phyloP scores from a whole-genome alignment of 108 stramenopile genomes.

The Pelagomonas calceolata region DNA sequence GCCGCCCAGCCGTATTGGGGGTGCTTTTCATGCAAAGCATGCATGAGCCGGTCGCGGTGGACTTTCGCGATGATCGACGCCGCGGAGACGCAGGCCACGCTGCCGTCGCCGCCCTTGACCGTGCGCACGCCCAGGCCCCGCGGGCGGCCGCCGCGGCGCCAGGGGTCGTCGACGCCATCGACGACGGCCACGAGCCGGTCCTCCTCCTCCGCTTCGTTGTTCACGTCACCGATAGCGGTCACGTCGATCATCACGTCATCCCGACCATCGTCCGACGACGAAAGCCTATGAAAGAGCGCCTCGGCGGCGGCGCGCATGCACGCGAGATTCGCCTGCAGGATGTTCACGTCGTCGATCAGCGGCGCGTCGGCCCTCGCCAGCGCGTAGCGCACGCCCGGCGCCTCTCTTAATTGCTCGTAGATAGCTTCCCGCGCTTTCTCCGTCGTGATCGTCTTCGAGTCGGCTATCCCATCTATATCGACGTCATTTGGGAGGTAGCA shows the following conservation, averaged over 20 bases:
- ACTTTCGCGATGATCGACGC: constrained; percentile 95
- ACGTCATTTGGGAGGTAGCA: constrained; percentile 18
- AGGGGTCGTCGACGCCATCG: background rate
- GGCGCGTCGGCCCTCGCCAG: constrained; percentile 61
- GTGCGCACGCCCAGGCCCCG: constrained; percentile 8
- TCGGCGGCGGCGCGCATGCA: constrained; percentile 61
- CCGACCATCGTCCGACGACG: background rate
- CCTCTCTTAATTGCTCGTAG: constrained; percentile 31
- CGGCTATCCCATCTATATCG: constrained; percentile 62
- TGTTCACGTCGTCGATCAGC: constrained; percentile 93
- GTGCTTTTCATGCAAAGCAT: background rate
- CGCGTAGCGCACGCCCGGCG: constrained; percentile 60
- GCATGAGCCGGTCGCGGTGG: constrained; percentile 79
- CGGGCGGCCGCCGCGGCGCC: background rate
- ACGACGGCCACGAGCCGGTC: background rate
- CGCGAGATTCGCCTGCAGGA: constrained; percentile 83
- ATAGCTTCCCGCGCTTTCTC: constrained; percentile 55
- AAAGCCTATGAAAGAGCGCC: background rate
- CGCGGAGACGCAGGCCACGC: constrained; percentile 78
- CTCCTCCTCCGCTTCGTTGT: background rate
- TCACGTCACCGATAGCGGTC: background rate
- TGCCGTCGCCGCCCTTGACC: constrained; percentile 78
- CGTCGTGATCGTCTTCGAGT: constrained; percentile 76
- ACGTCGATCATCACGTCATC: background rate
- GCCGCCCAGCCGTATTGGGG: constrained; percentile 32